Percentiles rank a stretch among this genome's conserved stretches.
Conservation (phyloP, 164 flowering plant species). For the Tetrastigma voinierianum region DNA sequence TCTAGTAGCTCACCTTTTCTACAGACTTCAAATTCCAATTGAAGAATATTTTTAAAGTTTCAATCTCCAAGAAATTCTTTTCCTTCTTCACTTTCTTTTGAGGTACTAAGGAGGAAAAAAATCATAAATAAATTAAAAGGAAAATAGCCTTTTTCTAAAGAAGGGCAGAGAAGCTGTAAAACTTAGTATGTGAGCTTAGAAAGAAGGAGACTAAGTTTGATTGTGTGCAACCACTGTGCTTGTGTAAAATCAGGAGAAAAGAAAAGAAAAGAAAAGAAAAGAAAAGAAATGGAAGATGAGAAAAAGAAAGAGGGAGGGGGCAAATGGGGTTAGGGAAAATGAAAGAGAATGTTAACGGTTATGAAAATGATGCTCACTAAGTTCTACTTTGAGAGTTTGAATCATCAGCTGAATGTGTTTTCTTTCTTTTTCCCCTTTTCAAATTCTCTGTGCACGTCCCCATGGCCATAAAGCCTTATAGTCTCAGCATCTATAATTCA, state of each 20-base stretch:
- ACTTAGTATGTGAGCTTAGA: conserved; percentile 30
- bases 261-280: conserved; percentile 11
- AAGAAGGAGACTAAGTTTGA: conserved; percentile 29
- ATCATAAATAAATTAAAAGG: conserved; percentile 3
- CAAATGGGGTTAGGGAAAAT: not conserved
- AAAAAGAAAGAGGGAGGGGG: not conserved
- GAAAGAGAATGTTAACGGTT: conserved; percentile 47
- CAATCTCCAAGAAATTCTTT: conserved; percentile 28
- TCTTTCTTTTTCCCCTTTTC: conserved; percentile 37
- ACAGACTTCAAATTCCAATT: not conserved
- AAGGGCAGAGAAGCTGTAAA: conserved; percentile 18
- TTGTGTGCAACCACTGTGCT: conserved; percentile 25
- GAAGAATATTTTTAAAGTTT: not conserved
- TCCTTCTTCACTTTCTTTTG: conserved; percentile 6
- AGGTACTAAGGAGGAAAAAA: conserved; percentile 1
- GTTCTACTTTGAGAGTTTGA: conserved; percentile 26
- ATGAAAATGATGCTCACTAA: conserved; percentile 32
- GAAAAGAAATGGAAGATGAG: conserved; percentile 9
- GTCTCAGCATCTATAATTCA: conserved; percentile 3
- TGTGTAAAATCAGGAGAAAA: conserved; percentile 17
- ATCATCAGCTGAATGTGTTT: conserved; percentile 10
- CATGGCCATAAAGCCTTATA: conserved; percentile 10
- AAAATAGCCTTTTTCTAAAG: conserved; percentile 32
- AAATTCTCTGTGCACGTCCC: conserved; percentile 61
- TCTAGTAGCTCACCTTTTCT: not conserved